Evolutionary conservation across 2,329 filamentous ascomycete species (phyloP).

Genomic region (Monosporascus sp.): DNA sequence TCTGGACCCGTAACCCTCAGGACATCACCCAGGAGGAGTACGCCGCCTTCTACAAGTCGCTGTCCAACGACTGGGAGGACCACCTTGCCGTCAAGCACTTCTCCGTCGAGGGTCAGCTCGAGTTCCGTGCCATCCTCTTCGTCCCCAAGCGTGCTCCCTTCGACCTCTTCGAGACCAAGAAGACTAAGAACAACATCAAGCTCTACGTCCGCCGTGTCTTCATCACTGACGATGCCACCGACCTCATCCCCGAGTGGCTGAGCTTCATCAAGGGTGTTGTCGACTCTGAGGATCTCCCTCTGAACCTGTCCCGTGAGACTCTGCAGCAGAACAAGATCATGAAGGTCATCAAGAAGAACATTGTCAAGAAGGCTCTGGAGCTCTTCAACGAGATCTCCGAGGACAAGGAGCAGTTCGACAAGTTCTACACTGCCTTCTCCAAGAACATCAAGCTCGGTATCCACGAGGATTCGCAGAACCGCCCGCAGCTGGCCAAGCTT

Average conservation of each 20-base stretch:
- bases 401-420: constrained; percentile 99
- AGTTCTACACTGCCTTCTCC: constrained; percentile 99
- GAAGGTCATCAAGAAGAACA: constrained; percentile 99
- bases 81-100: constrained; percentile 99
- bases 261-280: constrained; percentile 99
- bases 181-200: constrained; percentile 99
- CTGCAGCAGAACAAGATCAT: constrained; percentile 99
- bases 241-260: constrained; percentile 99
- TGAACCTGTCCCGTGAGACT: constrained; percentile 99
- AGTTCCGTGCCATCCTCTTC: constrained; percentile 99
- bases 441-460: constrained; percentile 99
- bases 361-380: constrained; percentile 99
- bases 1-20: constrained; percentile 97
- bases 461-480: constrained; percentile 99
- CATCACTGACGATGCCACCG: constrained; percentile 99
- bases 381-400: constrained; percentile 98
- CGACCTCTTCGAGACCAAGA: constrained; percentile 99
- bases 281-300: constrained; percentile 97
- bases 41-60: constrained; percentile 98
- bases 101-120: constrained; percentile 99
- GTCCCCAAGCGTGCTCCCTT: constrained; percentile 99
- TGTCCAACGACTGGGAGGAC: constrained; percentile 99
- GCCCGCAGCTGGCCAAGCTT: constrained; percentile 86
- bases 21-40: constrained; percentile 98
- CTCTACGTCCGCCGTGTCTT: constrained; percentile 99